These are phyloP conservation scores for Talaromyces sp. DNA, from an alignment of 2,329 filamentous ascomycete species.

Conservation along the genomic window DNA sequence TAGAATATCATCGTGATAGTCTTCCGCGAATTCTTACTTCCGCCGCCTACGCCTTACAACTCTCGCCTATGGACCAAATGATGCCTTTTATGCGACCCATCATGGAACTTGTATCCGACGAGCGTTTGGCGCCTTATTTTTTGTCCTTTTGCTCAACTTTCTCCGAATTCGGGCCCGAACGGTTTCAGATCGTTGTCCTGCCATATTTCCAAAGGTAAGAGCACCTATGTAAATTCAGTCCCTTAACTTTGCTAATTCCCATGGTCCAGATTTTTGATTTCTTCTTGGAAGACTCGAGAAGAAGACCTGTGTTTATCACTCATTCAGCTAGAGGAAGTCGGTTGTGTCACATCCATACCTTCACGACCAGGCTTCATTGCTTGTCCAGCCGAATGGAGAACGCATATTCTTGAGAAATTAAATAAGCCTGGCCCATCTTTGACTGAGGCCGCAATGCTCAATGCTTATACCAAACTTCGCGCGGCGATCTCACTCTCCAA, in stretches of 20 bases:
- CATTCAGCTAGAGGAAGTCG: slow-evolving; percentile 54
- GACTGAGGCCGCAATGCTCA: slow-evolving; percentile 64
- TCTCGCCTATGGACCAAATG: slow-evolving; percentile 73
- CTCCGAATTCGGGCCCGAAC: slow-evolving; percentile 66
- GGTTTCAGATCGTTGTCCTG: slow-evolving; percentile 75
- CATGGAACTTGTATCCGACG: slow-evolving; percentile 61
- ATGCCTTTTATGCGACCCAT: slow-evolving; percentile 67
- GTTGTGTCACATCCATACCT: slow-evolving; percentile 51
- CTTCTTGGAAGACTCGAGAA: slow-evolving; percentile 67
- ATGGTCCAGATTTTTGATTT: slow-evolving; percentile 63
- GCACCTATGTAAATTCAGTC: neutral
- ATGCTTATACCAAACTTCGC: slow-evolving; percentile 62
- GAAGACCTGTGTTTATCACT: slow-evolving; percentile 66
- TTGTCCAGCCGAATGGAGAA: slow-evolving; percentile 58
- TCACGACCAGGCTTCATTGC: slow-evolving; percentile 38
- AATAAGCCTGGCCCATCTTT: slow-evolving; percentile 46
- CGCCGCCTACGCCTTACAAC: slow-evolving; percentile 65
- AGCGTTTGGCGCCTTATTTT: slow-evolving; percentile 68
- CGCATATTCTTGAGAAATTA: slow-evolving; percentile 68
- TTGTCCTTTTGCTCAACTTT: slow-evolving; percentile 81
- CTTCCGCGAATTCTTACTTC: slow-evolving; percentile 43
- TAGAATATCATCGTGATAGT: slow-evolving; percentile 26
- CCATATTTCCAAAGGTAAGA: slow-evolving; percentile 73
- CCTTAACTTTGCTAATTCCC: slow-evolving; percentile 14
- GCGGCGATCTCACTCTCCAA: slow-evolving; percentile 54